Evolutionary conservation across 345 rosid species (phyloP).

Genomic region (sweet orange (Citrus sinensis)): DNA sequence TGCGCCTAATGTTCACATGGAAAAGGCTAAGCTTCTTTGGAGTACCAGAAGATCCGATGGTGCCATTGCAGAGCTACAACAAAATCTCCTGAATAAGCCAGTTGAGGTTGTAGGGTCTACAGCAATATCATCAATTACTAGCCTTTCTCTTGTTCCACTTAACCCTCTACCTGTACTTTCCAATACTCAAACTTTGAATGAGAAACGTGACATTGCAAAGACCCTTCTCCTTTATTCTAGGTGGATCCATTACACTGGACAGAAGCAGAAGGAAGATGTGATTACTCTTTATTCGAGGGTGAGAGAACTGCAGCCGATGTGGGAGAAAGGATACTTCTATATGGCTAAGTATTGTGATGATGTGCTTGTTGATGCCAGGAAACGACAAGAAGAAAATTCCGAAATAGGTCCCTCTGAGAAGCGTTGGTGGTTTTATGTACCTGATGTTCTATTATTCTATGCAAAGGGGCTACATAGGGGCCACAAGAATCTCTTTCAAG

Average conservation of each 20-base stretch:
- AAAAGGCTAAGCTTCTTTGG: constrained; percentile 97
- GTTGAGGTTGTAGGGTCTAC: constrained; percentile 74
- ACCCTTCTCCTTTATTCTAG: constrained; percentile 87
- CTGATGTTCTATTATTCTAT: constrained; percentile 77
- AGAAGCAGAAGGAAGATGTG: constrained; percentile 95
- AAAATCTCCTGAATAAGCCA: constrained; percentile 84
- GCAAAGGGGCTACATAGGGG: constrained; percentile 96
- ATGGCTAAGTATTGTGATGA: constrained; percentile 93
- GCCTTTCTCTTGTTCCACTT: constrained; percentile 67
- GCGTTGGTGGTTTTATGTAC: constrained; percentile 70
- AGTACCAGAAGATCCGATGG: constrained; percentile 83
- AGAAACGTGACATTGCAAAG: constrained; percentile 74
- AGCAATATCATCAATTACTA: constrained; percentile 63
- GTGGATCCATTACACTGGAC: constrained; percentile 94
- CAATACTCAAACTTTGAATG: constrained; percentile 55
- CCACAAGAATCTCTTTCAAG: constrained; percentile 92
- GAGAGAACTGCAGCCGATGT: constrained; percentile 78
- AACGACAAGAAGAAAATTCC: constrained; percentile 80
- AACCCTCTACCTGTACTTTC: constrained; percentile 54
- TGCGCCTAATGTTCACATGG: constrained; percentile 85
- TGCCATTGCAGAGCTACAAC: constrained; percentile 89
- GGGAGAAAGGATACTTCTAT: constrained; percentile 96
- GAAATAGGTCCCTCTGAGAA: constrained; percentile 59
- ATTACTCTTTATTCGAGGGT: constrained; percentile 80
- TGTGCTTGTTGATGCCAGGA: constrained; percentile 88